These are phyloP conservation scores for Penicillium sp. DNA, from an alignment of 2,329 filamentous ascomycete species.

Conservation along the genomic window DNA sequence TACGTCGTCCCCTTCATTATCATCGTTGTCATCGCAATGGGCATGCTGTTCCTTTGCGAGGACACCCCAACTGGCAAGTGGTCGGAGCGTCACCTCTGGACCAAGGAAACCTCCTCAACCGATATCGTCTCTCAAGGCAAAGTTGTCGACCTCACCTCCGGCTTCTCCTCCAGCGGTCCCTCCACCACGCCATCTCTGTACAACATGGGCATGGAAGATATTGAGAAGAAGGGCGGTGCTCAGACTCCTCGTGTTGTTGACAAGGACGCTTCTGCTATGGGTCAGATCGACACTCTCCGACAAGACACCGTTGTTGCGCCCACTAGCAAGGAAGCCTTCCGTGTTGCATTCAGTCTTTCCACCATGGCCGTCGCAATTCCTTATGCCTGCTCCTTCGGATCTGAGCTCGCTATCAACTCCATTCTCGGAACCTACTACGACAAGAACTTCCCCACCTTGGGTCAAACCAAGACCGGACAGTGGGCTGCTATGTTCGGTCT, in stretches of 20 bases:
- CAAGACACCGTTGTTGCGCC: constrained; percentile 70
- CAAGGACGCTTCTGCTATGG: constrained; percentile 53
- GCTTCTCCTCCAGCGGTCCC: constrained; percentile 29
- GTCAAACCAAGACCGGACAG: constrained; percentile 61
- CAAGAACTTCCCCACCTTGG: constrained; percentile 60
- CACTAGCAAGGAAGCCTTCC: constrained; percentile 63
- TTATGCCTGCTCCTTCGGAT: constrained; percentile 68
- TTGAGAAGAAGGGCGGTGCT: constrained; percentile 43
- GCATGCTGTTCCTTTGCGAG: constrained; percentile 74
- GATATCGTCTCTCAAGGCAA: constrained; percentile 32
- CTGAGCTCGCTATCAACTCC: constrained; percentile 66
- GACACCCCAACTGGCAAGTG: constrained; percentile 85
- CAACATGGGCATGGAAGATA: constrained; percentile 29
- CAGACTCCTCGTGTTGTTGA: constrained; percentile 35
- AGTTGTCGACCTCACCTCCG: constrained; percentile 40
- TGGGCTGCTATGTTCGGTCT: constrained; percentile 63
- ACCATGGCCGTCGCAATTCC: constrained; percentile 59
- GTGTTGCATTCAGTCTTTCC: constrained; percentile 67
- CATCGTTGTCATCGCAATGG: constrained; percentile 69
- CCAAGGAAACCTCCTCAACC: constrained; percentile 49
- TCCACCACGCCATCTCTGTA: constrained; percentile 36
- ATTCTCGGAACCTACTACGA: constrained; percentile 66
- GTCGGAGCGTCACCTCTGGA: constrained; percentile 70
- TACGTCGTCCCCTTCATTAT: constrained; percentile 85
- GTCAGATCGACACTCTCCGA: constrained; percentile 56